Base-by-base conservation (phyloP, 2,329 filamentous ascomycete species). In the Penicillium italicum region DNA sequence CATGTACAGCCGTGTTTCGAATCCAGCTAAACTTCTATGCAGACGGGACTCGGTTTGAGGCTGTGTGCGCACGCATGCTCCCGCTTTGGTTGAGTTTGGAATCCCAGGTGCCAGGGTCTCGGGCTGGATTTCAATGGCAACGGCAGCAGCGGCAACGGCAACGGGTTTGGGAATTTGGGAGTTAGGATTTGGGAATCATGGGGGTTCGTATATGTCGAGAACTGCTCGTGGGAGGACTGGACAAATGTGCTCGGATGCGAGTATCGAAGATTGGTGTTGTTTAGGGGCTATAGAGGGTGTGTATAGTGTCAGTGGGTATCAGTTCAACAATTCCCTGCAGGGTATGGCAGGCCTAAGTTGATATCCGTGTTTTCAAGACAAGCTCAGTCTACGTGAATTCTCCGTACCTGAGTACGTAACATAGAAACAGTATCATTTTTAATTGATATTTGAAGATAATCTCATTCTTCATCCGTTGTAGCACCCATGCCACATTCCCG, bases 401-500 rank as follows among this genome's bases (percentile, higher is more conserved):
- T 45, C 4, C 12, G 28, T 45, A 31, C 28, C 20, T n/a, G 20
- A 5, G 7, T 24, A 36, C 11, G 5, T 34, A 38, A 46, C 1
- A 40, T 24, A n/a, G 18, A 18, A 33, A 31, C 24, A 42, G 20
- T 30, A 20, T 22, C 22, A 0, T 12, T 40, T 24, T 34, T n/a
- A 22, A 53, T 40, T 48, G 28, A 53, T 28, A 16, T 40, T 28
- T 24, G 14, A 31, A 37, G 30, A 20, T 40, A 44, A 50, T 24
- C 30, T 22, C 26, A 38, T 24, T 38, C 42, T 51, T 52, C 28
- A 5, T 53, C 44, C 50, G 34, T 34, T 47, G 44, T 47, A 40
- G 41, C 43, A 53, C 14, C 31, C 44, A 53, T 52, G 48, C 50
- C 26, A 48, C 41, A 40, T 48, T 57, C 26, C 49, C 30, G 22